phyloP scores from a whole-genome alignment of 1,139 yeast genomes.

The Yamadazyma membranifaciens region DNA sequence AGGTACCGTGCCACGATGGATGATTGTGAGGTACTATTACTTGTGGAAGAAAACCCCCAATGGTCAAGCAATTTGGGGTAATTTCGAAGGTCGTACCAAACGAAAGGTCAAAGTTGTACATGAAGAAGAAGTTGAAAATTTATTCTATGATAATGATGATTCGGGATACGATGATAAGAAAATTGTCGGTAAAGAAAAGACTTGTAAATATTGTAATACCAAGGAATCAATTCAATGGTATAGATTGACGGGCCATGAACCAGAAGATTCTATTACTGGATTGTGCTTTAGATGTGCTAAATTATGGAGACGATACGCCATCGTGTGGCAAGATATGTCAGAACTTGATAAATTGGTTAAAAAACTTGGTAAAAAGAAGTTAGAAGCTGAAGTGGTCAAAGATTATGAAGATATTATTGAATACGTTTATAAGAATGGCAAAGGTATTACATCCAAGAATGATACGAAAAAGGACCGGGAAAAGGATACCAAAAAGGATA shows the following conservation, averaged over 20 bases:
- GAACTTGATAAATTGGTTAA: slow-evolving; percentile 56
- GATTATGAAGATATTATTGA: slow-evolving; percentile 57
- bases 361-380: slow-evolving; percentile 48
- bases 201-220: slow-evolving; percentile 68
- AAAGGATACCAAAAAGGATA: slow-evolving; percentile 4
- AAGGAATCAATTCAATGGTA: slow-evolving; percentile 62
- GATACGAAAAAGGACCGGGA: background rate
- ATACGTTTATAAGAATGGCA: slow-evolving; percentile 4
- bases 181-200: slow-evolving; percentile 38
- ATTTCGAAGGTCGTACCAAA: slow-evolving; percentile 67
- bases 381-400: slow-evolving; percentile 69
- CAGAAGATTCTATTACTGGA: slow-evolving; percentile 37
- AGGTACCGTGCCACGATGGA: slow-evolving; percentile 65
- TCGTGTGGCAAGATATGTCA: slow-evolving; percentile 80
- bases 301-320: slow-evolving; percentile 88
- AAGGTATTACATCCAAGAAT: slow-evolving; percentile 13
- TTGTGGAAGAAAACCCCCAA: slow-evolving; percentile 84
- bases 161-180: slow-evolving; percentile 62
- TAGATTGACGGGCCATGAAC: slow-evolving; percentile 56
- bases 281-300: slow-evolving; percentile 85
- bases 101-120: slow-evolving; percentile 42
- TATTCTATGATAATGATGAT: slow-evolving; percentile 69
- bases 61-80: slow-evolving; percentile 83
- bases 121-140: slow-evolving; percentile 17
- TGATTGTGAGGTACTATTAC: slow-evolving; percentile 83